Conservation (phyloP, 805 yeast species). For the Nakazawaea populi region DNA sequence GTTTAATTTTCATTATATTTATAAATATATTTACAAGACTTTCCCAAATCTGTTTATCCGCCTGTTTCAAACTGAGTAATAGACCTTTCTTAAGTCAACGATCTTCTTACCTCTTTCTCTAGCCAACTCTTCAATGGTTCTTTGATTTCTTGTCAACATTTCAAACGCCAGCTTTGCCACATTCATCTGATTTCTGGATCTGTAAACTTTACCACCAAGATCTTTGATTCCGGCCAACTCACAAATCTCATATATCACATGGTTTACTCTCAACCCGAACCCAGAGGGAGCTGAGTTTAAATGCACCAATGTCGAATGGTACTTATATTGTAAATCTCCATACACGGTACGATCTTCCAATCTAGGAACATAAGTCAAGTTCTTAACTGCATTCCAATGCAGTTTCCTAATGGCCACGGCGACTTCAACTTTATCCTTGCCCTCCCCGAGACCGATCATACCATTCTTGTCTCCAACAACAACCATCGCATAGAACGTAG, state of each 20-base stretch:
- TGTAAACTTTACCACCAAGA: conserved; percentile 83
- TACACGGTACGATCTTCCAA: conserved; percentile 87
- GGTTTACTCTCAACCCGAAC: conserved; percentile 88
- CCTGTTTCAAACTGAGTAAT: conserved; percentile 45
- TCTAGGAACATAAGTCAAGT: conserved; percentile 74
- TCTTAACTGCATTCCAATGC: conserved; percentile 89
- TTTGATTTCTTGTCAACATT: conserved; percentile 71
- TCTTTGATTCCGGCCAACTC: conserved; percentile 93
- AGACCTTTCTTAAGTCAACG: conserved; percentile 86
- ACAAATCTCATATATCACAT: conserved; percentile 84
- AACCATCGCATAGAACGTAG: conserved; percentile 74
- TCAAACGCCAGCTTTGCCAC: conserved; percentile 86
- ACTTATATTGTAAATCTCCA: conserved; percentile 77
- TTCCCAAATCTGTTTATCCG: background rate
- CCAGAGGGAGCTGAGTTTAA: conserved; percentile 89
- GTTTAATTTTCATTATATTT: background rate
- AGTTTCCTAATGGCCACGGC: conserved; percentile 76
- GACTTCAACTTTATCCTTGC: conserved; percentile 77
- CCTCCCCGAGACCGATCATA: conserved; percentile 92
- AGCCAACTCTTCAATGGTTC: conserved; percentile 82
- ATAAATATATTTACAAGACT: background rate
- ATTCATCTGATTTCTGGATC: conserved; percentile 92
- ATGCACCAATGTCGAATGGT: conserved; percentile 78
- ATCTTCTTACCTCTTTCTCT: conserved; percentile 90
- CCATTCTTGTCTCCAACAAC: conserved; percentile 93